phyloP scores from a whole-genome alignment of 1,284 basidiomycete genomes.

The Rhodotorula sp. region DNA sequence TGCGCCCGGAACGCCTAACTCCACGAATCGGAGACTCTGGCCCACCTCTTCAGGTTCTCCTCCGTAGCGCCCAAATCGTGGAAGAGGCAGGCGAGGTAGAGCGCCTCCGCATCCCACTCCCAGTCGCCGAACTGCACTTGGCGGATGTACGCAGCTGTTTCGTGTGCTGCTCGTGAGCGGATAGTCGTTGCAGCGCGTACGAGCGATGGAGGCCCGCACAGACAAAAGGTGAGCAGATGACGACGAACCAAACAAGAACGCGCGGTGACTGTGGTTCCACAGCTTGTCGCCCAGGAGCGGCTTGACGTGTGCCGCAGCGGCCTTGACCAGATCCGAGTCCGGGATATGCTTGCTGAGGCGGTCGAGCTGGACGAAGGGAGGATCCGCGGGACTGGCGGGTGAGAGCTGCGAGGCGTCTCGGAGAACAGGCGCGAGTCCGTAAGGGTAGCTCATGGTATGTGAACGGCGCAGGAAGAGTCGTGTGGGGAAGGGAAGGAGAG shows the following conservation, averaged over 20 bases:
- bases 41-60: conserved; percentile 19
- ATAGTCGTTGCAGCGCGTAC: no score
- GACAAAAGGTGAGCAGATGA: no score
- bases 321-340: neutral
- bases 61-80: conserved; percentile 58
- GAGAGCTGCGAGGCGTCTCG: conserved; percentile 5
- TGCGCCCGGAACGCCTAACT: no score
- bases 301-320: conserved; percentile 52
- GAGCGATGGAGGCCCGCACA: no score
- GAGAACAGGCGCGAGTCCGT: conserved; percentile 13
- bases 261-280: conserved; percentile 59
- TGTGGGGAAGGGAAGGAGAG: neutral
- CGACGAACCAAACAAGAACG: conserved; percentile 50
- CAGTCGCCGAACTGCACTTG: conserved; percentile 15
- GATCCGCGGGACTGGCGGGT: neutral
- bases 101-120: conserved; percentile 53
- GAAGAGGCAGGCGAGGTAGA: conserved; percentile 60
- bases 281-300: conserved; percentile 58
- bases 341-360: conserved; percentile 6
- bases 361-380: neutral
- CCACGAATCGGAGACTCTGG: neutral
- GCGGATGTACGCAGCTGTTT: conserved; percentile 22
- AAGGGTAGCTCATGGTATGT: neutral
- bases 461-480: neutral
- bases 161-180: no score